These are phyloP conservation scores for Candida ascalaphidarum DNA, from an alignment of 805 yeast genomes.

Conservation along the genomic window DNA sequence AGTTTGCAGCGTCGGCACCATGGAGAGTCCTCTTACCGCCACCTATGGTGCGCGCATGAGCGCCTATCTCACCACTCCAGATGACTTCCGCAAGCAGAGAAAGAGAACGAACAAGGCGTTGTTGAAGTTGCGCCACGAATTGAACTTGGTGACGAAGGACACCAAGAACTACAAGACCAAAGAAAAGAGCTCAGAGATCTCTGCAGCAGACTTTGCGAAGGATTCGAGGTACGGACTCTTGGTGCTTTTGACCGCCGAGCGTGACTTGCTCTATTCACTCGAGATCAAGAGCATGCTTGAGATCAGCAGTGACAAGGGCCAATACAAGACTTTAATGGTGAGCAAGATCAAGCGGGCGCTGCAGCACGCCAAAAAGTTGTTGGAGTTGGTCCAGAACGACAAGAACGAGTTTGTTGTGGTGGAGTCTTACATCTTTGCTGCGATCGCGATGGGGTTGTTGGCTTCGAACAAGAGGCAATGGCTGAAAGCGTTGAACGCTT, in stretches of 20 bases:
- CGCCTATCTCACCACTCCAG: constrained; percentile 55
- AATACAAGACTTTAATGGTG: constrained; percentile 37
- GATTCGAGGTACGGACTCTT: constrained; percentile 50
- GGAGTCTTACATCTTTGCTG: constrained; percentile 28
- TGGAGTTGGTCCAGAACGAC: constrained; percentile 33
- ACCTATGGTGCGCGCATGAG: constrained; percentile 52
- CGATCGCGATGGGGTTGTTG: constrained; percentile 46
- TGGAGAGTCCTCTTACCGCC: constrained; percentile 37
- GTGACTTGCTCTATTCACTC: constrained; percentile 63
- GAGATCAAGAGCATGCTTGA: constrained; percentile 52
- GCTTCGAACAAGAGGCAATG: constrained; percentile 49
- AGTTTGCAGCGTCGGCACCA: too few relatives aligned
- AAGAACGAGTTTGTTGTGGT: constrained; percentile 15
- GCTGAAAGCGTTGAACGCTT: constrained; percentile 40
- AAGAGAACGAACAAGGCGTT: constrained; percentile 51
- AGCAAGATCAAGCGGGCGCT: constrained; percentile 65
- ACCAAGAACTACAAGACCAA: constrained; percentile 51
- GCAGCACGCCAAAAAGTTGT: constrained; percentile 33
- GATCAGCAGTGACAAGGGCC: constrained; percentile 41
- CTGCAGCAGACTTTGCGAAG: constrained; percentile 38
- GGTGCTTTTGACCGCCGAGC: constrained; percentile 62
- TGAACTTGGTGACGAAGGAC: constrained; percentile 56
- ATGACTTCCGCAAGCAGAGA: constrained; percentile 66
- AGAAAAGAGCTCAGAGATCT: constrained; percentile 38
- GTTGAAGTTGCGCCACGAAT: constrained; percentile 55